Percentiles rank a stretch among this genome's conserved stretches.
phyloP scores from a whole-genome alignment of 495 filamentous ascomycete species.

The Amphirosellinia nigrospora region DNA sequence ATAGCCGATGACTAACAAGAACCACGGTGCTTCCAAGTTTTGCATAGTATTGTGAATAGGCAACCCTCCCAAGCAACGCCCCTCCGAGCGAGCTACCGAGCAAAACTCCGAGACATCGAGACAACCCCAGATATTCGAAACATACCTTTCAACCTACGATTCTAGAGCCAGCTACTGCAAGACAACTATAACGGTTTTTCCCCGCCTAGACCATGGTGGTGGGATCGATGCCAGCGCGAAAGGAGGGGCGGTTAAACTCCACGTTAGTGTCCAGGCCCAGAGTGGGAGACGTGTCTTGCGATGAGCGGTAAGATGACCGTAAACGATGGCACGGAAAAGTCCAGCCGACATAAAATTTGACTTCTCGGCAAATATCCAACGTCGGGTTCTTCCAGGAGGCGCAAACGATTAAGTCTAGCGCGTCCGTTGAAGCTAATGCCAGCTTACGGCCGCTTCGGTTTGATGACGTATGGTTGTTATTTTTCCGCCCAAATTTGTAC shows the following conservation, averaged over 20 bases:
- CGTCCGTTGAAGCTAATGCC: background rate
- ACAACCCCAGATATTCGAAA: background rate
- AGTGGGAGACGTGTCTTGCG: constrained; percentile 1
- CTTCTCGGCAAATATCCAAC: background rate
- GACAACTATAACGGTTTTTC: background rate
- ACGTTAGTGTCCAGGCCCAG: background rate
- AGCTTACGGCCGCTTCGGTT: background rate
- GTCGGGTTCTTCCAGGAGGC: background rate
- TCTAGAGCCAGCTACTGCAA: background rate
- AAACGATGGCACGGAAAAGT: background rate
- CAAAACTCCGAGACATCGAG: background rate
- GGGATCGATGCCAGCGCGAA: background rate
- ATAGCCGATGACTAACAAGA: background rate
- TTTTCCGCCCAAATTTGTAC: background rate
- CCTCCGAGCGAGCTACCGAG: background rate
- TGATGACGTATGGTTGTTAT: background rate
- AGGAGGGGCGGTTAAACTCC: background rate
- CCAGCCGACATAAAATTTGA: background rate
- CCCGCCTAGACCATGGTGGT: background rate
- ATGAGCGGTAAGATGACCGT: background rate
- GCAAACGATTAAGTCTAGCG: background rate
- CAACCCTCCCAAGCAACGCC: background rate
- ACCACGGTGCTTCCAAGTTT: background rate
- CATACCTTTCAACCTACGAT: background rate
- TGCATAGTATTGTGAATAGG: background rate